Evolutionary conservation across 2,329 filamentous ascomycete species (phyloP), one percentile per base, ranked within the genome.

Genomic region (Septoria linicola): DNA sequence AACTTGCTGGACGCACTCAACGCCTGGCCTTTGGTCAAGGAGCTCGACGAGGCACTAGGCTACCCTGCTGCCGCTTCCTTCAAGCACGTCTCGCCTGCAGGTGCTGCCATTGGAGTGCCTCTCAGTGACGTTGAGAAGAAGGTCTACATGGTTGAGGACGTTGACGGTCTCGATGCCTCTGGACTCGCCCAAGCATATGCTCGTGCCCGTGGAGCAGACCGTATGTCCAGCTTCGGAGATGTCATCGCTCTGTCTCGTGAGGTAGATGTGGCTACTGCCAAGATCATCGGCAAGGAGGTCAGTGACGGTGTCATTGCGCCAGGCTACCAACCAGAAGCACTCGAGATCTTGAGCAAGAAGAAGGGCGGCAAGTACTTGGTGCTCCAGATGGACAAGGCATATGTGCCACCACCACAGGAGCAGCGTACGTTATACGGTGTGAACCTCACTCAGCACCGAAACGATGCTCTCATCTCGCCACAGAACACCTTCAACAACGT

Each of bases 141-240:
- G 76, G 93, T 96, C 49, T 99, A 96, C 79, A 96, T 99, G 79
- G 93, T 99, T 53, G 89, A 95, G 67, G 93, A 96, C 68, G 95
- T 99, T 64, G 81, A 84, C 54, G 91, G 89, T 47, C 84, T 99
- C 58, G 89, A 95, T 72, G 81, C 81, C 40, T 97, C 92, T 7
- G 80, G 79, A 36, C 82, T 97, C 25, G 93, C 93, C 19, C 91
- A 96, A 74, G 93, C 93, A 32, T 99, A 99, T 67, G 92, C 93
- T 53, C 88, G 93, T 68, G 93, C 93, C 49, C 85, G 93, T 67
- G 93, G 93, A 60, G 91, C 93, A 41, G 93, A 99, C 76, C 88
- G 93, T 64, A 97, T 97, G 93, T 96, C 90, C 73, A 95, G 89
- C 76, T 99, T 97, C 68, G 93, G 93, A 59, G 93, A 99, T 72